Base-by-base conservation (phyloP, 176 grass and related monocot species). In the Leersia perrieri region DNA sequence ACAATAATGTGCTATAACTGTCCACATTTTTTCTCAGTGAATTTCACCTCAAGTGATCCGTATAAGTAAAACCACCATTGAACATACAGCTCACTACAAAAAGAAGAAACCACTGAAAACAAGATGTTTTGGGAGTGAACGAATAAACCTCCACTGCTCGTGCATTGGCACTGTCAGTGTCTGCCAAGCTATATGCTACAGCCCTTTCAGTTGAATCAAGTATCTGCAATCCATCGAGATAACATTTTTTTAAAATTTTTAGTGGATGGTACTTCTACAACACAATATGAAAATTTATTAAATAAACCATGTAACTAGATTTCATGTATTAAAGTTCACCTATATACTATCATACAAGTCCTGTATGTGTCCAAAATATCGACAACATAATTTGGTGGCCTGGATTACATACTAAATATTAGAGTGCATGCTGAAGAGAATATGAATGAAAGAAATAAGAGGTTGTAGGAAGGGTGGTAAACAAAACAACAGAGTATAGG, bases 11-110 rank as follows among this genome's bases (percentile, higher is more conserved):
- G 12, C 25, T 35, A 16, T 29, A 23, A 67, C 33, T 20, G 33
- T 1, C 25, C 20, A 60, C n/a, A 39, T 1, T 44, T 44, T 73
- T 45, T 11, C 41, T 11, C 41, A 38, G 70, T 22, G 16, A 70
- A 2, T 5, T 1, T 5, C 16, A 66, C 35, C 22, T 91, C 61
- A 92, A 33, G 93, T 95, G 5, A 90, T 15, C 22, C 87, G 74
- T 68, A 92, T 88, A 61, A 90, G 90, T 58, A 95, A 82, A 66
- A 95, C 66, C 12, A 95, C 93, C 93, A 88, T 92, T 15, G 79
- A 95, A 92, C 18, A 95, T 72, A 36, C 84, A 88, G 30, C 71
- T 88, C 87, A 90, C 86, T 33, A 75, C 7, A 26, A 90, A 88
- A 62, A 92, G 71, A 55, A 90, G 31, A 86, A 94, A 70, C 85